These are phyloP conservation scores for Rhizoclosmatium sp. DNA, from an alignment of 192 early-diverging fungal genomes.

Conservation along the genomic window DNA sequence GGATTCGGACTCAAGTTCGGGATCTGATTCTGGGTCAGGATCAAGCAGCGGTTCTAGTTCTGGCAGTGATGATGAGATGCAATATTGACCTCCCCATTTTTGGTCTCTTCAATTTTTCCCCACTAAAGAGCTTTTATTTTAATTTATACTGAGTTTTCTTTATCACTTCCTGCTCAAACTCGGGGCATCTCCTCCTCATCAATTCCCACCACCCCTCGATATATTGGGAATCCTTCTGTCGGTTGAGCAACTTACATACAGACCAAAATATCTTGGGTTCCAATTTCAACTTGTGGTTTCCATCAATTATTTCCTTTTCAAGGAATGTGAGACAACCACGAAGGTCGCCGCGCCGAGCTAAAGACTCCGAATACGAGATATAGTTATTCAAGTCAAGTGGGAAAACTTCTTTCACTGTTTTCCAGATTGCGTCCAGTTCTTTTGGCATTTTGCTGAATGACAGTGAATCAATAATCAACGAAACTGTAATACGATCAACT, in stretches of 20 bases:
- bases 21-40: conserved; percentile 3
- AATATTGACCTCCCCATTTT: neutral
- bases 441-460: neutral
- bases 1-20: conserved; percentile 6
- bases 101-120: neutral
- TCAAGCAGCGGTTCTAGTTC: conserved; percentile 8
- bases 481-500: conserved; percentile 36
- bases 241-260: conserved; percentile 16
- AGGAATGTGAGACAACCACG: conserved; percentile 5
- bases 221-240: neutral
- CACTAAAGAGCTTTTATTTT: neutral
- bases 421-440: conserved; percentile 25
- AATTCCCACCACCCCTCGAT: conserved; percentile 16
- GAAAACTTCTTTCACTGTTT: neutral
- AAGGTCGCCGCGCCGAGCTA: conserved; percentile 26
- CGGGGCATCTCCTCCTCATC: conserved; percentile 18
- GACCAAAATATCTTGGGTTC: conserved; percentile 31
- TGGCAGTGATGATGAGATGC: conserved; percentile 14
- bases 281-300: neutral
- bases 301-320: conserved; percentile 7
- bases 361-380: conserved; percentile 31
- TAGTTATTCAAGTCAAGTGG: conserved; percentile 38
- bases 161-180: conserved; percentile 12
- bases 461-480: conserved; percentile 26
- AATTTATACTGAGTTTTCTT: neutral